These are phyloP conservation scores for Tolypocladium paradoxum DNA, from an alignment of 2,329 filamentous ascomycete species.

Conservation along the genomic window DNA sequence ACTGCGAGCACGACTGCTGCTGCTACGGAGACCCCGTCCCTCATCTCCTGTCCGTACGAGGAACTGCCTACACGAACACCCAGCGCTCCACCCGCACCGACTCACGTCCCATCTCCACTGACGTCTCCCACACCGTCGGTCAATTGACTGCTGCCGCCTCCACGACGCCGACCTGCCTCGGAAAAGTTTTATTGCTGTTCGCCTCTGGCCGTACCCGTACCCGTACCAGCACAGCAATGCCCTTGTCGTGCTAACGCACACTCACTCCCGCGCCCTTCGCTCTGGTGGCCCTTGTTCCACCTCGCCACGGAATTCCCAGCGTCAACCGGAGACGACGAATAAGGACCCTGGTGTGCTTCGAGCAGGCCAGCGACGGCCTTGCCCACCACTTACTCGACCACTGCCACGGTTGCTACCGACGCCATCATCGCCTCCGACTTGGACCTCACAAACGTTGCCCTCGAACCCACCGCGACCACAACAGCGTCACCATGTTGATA, in stretches of 20 bases:
- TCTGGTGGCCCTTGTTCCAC: conserved; percentile 3
- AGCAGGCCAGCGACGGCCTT: conserved; percentile 6
- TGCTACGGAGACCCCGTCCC: background rate
- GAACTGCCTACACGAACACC: conserved; percentile 1
- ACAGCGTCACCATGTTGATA: conserved; percentile 55
- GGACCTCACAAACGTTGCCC: background rate
- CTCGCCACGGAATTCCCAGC: conserved; percentile 6
- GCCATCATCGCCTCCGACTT: background rate
- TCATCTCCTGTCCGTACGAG: conserved; percentile 1
- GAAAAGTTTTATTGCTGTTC: conserved; percentile 17
- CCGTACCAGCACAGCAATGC: background rate
- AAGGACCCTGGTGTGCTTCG: conserved; percentile 5
- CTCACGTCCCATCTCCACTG: conserved; percentile 2
- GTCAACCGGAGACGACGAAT: conserved; percentile 7
- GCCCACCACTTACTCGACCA: conserved; percentile 3
- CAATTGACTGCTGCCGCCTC: conserved; percentile 7
- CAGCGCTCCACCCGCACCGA: conserved; percentile 6
- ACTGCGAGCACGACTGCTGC: background rate
- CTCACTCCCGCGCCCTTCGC: conserved; percentile 11
- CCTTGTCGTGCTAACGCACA: background rate
- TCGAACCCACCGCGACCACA: background rate
- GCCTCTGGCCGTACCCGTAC: background rate
- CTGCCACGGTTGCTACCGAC: background rate
- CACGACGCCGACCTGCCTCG: conserved; percentile 17
- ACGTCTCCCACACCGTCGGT: conserved; percentile 1